Evolutionary conservation across 257 asterid genomes (phyloP).

Genomic region (Solanum sejunctum): DNA sequence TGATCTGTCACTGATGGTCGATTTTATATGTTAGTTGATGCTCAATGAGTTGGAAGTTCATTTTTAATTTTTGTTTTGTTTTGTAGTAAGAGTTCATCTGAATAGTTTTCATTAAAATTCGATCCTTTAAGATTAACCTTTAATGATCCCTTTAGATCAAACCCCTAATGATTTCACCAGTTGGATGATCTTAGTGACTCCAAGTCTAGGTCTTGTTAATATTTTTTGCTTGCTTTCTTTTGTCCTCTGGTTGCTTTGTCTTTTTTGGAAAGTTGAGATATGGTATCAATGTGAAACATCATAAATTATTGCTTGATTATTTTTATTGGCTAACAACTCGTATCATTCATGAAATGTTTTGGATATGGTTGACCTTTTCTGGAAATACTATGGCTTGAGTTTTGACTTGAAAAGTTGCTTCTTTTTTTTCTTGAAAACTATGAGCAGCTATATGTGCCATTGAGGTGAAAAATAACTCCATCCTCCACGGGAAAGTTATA

Average conservation of each 20-base stretch:
- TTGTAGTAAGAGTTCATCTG: background rate
- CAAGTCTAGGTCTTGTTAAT: background rate
- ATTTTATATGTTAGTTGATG: background rate
- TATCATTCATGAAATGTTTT: background rate
- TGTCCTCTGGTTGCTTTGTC: background rate
- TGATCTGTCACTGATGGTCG: background rate
- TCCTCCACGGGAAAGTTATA: slow-evolving; percentile 33
- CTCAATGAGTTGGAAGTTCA: background rate
- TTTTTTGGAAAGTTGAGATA: background rate
- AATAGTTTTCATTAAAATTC: background rate
- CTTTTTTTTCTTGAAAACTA: background rate
- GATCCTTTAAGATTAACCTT: background rate
- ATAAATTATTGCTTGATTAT: background rate
- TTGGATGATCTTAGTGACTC: background rate
- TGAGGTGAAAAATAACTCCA: slow-evolving; percentile 24
- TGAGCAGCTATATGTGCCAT: slow-evolving; percentile 33
- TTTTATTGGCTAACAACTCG: background rate
- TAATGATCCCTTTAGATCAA: background rate
- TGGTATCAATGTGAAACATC: background rate
- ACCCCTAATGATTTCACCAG: no score
- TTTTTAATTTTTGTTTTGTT: background rate
- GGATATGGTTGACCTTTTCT: background rate
- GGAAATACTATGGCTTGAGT: background rate
- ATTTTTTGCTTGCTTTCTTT: background rate
- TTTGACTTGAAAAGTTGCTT: background rate